Evolutionary conservation across 2,329 filamentous ascomycete genomes (phyloP), one percentile per base, ranked within the genome.

Genomic region (Pseudocercospora fijiensis): DNA sequence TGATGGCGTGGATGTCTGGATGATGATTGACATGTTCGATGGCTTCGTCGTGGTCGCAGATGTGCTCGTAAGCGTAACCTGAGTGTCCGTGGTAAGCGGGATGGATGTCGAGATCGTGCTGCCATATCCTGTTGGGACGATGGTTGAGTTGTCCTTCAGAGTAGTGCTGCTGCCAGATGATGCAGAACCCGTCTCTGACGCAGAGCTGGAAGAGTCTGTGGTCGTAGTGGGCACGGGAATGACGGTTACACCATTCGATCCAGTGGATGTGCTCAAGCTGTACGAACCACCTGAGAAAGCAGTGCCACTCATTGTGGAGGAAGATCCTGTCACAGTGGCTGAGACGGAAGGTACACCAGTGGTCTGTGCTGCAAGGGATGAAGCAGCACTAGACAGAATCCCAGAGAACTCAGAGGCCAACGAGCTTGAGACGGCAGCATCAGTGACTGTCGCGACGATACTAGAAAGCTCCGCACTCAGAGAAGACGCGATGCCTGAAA

Each of bases 401-500:
- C 71, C 73, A 4, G 73, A 75, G 58, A 71, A 68, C 27, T 70
- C 68, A 0, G 73, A 72, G 4, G 72, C 69, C 43, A 75, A 49
- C 13, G 71, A 72, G 43, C 63, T 65, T 0, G 73, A 70, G 9
- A 70, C 65, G 6, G 60, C 68, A 45, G 70, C 62, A 58, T 74
- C 69, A 24, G 73, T 74, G 4, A 72, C 72, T 18, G 72, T 74
- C 2, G 72, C 72, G 9, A 67, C 69, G 18, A 74, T 67, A 41
- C 71, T 72, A 8, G 72, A 71, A 3, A 75, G 62, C 20, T 70
- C 67, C 11, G 71, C 69, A 61, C 65, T 70, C 28, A 75, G 61
- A 9, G 73, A 72, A 6, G 72, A 72, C 13, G 71, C 70, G 24
- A 75, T 60, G 53, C 66, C 70, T 1, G 72, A 74, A n/a, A 76